Evolutionary conservation across 257 asterid genomes (phyloP).

Genomic region (Nemophila menziesii): DNA sequence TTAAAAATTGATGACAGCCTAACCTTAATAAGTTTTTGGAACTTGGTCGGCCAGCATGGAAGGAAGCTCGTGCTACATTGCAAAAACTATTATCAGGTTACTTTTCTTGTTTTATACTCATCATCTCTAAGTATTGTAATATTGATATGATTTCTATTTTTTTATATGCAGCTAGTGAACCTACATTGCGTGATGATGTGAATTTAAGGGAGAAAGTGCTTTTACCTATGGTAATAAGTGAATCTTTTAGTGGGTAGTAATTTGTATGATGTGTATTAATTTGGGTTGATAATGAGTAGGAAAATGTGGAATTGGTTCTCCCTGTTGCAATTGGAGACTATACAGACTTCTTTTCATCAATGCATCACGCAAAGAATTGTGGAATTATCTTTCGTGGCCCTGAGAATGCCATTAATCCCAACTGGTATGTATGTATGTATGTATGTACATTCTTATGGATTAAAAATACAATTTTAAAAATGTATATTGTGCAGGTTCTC

Average conservation of each 20-base stretch:
- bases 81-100: constrained; percentile 84
- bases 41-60: constrained; percentile 92
- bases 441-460: not conserved
- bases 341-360: constrained; percentile 88
- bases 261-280: constrained; percentile 2
- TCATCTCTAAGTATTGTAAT: not conserved
- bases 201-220: constrained; percentile 56
- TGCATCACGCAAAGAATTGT: constrained; percentile 84
- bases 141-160: not conserved
- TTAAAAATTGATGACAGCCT: constrained; percentile 24
- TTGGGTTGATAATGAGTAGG: constrained; percentile 29
- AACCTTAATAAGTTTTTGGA: constrained; percentile 74
- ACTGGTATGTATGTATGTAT: constrained; percentile 38
- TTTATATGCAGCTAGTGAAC: constrained; percentile 54
- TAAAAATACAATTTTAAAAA: not conserved
- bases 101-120: not conserved
- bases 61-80: constrained; percentile 78
- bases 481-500: constrained; percentile 53
- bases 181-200: constrained; percentile 62
- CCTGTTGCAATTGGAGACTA: constrained; percentile 86
- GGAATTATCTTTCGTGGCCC: constrained; percentile 88
- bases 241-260: constrained; percentile 1
- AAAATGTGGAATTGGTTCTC: constrained; percentile 72
- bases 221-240: constrained; percentile 55
- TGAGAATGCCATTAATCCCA: constrained; percentile 52